These are phyloP conservation scores for Narthecium ossifragum DNA, from an alignment of 106 monocot genomes.

Conservation along the genomic window DNA sequence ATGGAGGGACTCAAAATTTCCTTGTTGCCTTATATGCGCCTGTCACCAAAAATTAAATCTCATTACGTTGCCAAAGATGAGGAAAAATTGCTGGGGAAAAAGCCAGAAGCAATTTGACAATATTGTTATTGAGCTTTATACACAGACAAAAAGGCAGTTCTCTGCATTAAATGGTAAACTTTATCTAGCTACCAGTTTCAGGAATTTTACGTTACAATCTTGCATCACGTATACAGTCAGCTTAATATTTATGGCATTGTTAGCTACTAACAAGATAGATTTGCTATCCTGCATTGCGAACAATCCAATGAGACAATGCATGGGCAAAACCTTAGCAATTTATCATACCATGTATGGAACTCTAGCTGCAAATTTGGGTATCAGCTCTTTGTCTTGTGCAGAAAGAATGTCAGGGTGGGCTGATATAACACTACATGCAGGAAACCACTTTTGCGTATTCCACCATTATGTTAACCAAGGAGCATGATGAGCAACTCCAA, in stretches of 20 bases:
- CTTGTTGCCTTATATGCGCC: conserved; percentile 46
- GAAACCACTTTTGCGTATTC: conserved; percentile 39
- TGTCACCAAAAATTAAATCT: conserved; percentile 8
- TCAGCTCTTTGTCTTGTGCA: conserved; percentile 29
- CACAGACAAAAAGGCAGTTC: no score
- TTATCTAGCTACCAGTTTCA: no score
- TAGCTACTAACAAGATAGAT: no score
- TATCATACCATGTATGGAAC: neutral
- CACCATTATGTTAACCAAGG: conserved; percentile 34
- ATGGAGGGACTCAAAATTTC: conserved; percentile 41
- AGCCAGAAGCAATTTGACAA: no score
- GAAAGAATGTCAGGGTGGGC: conserved; percentile 7
- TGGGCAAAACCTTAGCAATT: no score
- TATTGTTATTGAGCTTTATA: no score
- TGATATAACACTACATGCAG: neutral
- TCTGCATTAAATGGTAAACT: no score
- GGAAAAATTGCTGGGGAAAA: no score
- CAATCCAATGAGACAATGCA: no score
- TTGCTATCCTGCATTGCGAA: no score
- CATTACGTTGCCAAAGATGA: no score
- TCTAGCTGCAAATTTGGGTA: conserved; percentile 23
- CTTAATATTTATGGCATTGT: no score
- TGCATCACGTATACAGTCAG: neutral
- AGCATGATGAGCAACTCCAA: conserved; percentile 35
- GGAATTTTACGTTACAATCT: neutral